These are phyloP conservation scores for Lentinus brumalis DNA, from an alignment of 768 basidiomycete species.

Conservation along the genomic window DNA sequence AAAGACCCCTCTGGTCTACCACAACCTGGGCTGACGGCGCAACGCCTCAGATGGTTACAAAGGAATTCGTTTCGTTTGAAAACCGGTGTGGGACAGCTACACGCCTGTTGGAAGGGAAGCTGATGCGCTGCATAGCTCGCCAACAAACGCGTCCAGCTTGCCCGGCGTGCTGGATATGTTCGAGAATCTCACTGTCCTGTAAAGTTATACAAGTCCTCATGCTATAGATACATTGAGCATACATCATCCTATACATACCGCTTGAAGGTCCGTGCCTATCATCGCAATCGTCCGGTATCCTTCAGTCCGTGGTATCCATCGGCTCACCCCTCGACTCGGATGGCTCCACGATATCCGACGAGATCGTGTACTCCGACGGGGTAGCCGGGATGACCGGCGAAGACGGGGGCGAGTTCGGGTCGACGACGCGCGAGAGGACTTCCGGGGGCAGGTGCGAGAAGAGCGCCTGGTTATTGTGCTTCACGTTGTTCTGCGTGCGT, in stretches of 20 bases:
- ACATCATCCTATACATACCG: background rate
- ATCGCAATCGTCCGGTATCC: no score
- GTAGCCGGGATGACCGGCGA: constrained; percentile 15
- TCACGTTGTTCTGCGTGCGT: constrained; percentile 35
- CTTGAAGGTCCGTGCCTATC: background rate
- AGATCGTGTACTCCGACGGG: constrained; percentile 25
- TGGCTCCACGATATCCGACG: constrained; percentile 23
- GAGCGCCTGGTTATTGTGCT: constrained; percentile 39
- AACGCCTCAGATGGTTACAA: no score
- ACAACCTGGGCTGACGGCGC: no score
- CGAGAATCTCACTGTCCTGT: no score
- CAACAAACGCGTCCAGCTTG: no score
- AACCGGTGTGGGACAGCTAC: no score
- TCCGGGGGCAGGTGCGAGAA: constrained; percentile 35
- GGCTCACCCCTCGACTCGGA: constrained; percentile 22
- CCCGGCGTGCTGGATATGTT: no score
- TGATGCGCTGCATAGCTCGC: no score
- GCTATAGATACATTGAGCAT: background rate
- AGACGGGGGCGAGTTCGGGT: constrained; percentile 29
- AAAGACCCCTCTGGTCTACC: no score
- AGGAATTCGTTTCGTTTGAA: no score
- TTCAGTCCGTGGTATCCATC: constrained; percentile 22
- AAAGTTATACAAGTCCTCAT: background rate
- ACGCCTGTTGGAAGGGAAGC: no score
- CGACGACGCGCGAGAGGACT: constrained; percentile 24